Conservation (phyloP, 2,329 filamentous ascomycete genomes). For the Fusarium multiceps region DNA sequence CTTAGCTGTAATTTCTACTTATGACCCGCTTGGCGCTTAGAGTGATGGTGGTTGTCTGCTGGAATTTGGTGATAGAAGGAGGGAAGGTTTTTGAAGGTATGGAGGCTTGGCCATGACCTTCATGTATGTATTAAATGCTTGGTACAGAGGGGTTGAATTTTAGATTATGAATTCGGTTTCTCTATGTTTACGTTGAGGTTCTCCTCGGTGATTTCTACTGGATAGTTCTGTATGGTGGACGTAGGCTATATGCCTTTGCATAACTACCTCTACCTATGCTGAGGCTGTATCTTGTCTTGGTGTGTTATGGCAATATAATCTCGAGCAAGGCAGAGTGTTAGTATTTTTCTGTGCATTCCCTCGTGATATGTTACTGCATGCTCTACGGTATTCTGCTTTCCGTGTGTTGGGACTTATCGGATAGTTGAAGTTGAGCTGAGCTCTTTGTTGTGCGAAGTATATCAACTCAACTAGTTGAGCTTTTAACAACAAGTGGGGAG, state of each 20-base stretch:
- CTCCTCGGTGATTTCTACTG: background rate
- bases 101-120: conserved; percentile 25
- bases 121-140: conserved; percentile 46
- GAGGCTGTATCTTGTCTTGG: background rate
- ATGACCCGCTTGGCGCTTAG: conserved; percentile 28
- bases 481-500: conserved; percentile 15
- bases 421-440: background rate
- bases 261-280: background rate
- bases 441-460: background rate
- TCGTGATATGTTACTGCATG: background rate
- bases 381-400: background rate
- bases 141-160: conserved; percentile 22
- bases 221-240: background rate
- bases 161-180: conserved; percentile 19
- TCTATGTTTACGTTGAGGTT: background rate
- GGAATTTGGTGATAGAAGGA: conserved; percentile 34
- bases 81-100: conserved; percentile 7
- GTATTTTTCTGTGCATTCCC: background rate
- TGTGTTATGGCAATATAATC: background rate
- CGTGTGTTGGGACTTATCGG: background rate
- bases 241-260: background rate
- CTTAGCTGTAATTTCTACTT: conserved; percentile 38
- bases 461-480: accelerated
- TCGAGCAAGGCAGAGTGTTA: background rate
- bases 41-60: conserved; percentile 26